These are phyloP conservation scores for cucumber (Cucumis sativus) DNA, from an alignment of 306 rosid species.

Conservation along the genomic window Cucumber_9930_V3 NC_026660.2:7372001-7372500, in stretches of 20 bases:
- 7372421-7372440: not conserved
- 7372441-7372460: not conserved
- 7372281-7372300: not conserved
- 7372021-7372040: not conserved
- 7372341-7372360: not conserved
- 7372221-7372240: not conserved
- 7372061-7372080: not conserved
- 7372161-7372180: not conserved
- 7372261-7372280: not conserved
- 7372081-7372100: not conserved
- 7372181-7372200: not conserved
- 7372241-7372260: not conserved
- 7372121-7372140: not conserved
- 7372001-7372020: no score
- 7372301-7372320: not conserved
- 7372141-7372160: not conserved
- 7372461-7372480: not conserved
- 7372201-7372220: not conserved
- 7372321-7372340: not conserved
- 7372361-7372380: not conserved
- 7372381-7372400: not conserved
- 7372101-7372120: not conserved
- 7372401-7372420: not conserved
- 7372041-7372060: not conserved
- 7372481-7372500: not conserved